Base-by-base conservation (phyloP, 78 protist genomes). In the slime mould (Dictyostelium discoideum) region DNA sequence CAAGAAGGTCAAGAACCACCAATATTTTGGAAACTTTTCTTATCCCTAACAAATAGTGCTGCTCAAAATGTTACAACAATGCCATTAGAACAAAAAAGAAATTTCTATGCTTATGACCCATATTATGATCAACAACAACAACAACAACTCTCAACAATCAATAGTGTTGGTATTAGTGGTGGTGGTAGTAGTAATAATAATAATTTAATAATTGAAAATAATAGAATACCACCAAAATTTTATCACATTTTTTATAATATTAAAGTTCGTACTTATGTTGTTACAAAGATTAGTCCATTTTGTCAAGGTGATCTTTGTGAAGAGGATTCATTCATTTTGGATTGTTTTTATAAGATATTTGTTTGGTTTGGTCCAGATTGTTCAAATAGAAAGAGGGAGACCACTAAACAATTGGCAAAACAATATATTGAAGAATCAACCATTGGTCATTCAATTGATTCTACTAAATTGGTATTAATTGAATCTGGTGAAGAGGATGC, bases 331-430 rank as follows among this genome's bases (percentile, higher is more conserved):
- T 90, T 90, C 48, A 63, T 90, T 0, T 26, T 90, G 77, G 95
- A 90, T 32, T 29, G 78, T 9, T 48, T 40, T n/a, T 40, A 46
- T 48, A 90, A 90, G 16, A 20, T 90, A 2, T 73, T 46, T 82
- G 74, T 90, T 13, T 90, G 95, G 95, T 18, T 72, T 46, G 95
- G 95, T 29, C 88, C 95, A 67, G 60, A 57, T 20, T 90, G 95
- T 72, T 90, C 95, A 29, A n/a, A 85, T 37, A 80, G 54, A 37
- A 90, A 90, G n/a, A 65, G 88, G 18, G 95, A 90, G 5, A 46
- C 77, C 11, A 57, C 88, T 3, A 65, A 50, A 29, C 8, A n/a
- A 39, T 37, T 90, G 14, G 95, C 95, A 6, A 54, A 48, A 16
- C 82, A 48, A 22, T 82, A 82, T 42, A n/a, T 63, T n/a, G 50